These are phyloP conservation scores for Akebia trifoliata DNA, from an alignment of 164 flowering plant genomes.

Conservation along the genomic window DNA sequence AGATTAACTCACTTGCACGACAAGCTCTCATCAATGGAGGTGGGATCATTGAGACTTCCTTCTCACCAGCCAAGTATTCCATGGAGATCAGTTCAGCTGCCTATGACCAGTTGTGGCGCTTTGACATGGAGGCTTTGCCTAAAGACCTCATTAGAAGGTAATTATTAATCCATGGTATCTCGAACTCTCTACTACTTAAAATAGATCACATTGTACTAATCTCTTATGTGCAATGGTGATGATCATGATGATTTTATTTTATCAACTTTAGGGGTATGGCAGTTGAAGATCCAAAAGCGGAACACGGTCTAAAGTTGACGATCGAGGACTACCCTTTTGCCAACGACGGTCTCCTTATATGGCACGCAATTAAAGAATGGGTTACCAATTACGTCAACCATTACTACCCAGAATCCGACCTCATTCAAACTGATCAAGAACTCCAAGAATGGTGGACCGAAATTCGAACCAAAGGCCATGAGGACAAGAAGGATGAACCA, in stretches of 20 bases:
- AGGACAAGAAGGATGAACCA: slow-evolving; percentile 62
- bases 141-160: slow-evolving; percentile 65
- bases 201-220: not conserved
- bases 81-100: slow-evolving; percentile 54
- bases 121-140: slow-evolving; percentile 58
- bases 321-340: slow-evolving; percentile 78
- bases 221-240: too few relatives aligned
- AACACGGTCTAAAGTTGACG: slow-evolving; percentile 57
- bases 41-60: slow-evolving; percentile 56
- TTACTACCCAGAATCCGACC: slow-evolving; percentile 37
- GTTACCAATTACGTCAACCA: slow-evolving; percentile 52
- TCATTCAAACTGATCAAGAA: slow-evolving; percentile 43
- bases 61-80: slow-evolving; percentile 49
- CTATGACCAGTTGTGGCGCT: slow-evolving; percentile 55
- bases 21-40: slow-evolving; percentile 45
- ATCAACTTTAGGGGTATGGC: slow-evolving; percentile 80
- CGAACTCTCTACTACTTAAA: not conserved
- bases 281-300: slow-evolving; percentile 52
- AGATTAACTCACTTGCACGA: slow-evolving; percentile 72
- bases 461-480: slow-evolving; percentile 56
- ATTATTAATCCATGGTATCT: not conserved
- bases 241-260: too few relatives aligned
- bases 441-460: slow-evolving; percentile 83
- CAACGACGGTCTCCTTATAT: slow-evolving; percentile 59
- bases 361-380: slow-evolving; percentile 64